phyloP scores from a whole-genome alignment of 768 basidiomycete species.

The Inosperma sp. region DNA sequence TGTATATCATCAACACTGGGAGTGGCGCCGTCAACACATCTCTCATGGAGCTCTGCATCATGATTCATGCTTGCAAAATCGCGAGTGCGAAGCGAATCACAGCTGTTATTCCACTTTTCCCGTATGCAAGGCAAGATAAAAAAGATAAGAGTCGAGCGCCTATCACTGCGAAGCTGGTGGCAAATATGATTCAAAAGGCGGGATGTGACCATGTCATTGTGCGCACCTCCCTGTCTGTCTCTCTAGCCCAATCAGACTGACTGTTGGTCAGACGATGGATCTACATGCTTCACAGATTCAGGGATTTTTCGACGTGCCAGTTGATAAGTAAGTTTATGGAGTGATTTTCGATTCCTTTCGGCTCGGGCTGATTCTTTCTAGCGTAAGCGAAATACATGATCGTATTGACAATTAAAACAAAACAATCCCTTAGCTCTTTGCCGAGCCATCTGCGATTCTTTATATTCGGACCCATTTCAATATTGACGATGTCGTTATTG shows the following conservation, averaged over 20 bases:
- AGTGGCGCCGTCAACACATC: constrained; percentile 85
- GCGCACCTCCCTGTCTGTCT: constrained; percentile 30
- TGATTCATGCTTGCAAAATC: constrained; percentile 99
- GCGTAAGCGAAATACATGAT: constrained; percentile 19
- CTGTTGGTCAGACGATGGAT: constrained; percentile 81
- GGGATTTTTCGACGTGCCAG: constrained; percentile 99
- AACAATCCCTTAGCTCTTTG: constrained; percentile 65
- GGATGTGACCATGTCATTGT: constrained; percentile 97
- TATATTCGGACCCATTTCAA: constrained; percentile 94
- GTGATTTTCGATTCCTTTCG: constrained; percentile 13
- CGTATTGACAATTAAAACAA: constrained; percentile 7
- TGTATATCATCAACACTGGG: constrained; percentile 96
- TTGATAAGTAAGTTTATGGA: constrained; percentile 85
- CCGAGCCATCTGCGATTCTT: constrained; percentile 90
- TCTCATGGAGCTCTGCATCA: constrained; percentile 97
- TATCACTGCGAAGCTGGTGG: constrained; percentile 96
- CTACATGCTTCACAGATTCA: constrained; percentile 98
- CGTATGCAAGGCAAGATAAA: constrained; percentile 97
- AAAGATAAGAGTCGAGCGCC: constrained; percentile 99
- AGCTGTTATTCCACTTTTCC: constrained; percentile 96
- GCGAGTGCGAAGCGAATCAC: constrained; percentile 98
- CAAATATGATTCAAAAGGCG: constrained; percentile 92
- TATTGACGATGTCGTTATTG: constrained; percentile 82
- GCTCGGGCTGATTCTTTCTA: constrained; percentile 17
- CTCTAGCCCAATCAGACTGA: constrained; percentile 9